A percentile compares a stretch with the other conserved stretches of the same genome.
phyloP scores from a whole-genome alignment of 2,329 filamentous ascomycete species.

The Cercospora citrullina region DNA sequence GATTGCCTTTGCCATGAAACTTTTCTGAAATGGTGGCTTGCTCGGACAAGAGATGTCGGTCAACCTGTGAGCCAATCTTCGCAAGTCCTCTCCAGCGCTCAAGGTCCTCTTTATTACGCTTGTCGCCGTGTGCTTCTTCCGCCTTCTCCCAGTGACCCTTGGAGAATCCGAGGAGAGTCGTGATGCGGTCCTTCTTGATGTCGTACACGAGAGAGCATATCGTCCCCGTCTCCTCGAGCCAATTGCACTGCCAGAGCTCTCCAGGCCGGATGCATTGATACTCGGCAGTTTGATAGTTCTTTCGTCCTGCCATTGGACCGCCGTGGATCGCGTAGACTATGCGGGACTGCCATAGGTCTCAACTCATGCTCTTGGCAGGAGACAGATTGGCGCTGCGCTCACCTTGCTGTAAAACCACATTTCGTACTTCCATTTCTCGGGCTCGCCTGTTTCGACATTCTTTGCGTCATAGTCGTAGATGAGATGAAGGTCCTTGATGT shows the following conservation, averaged over 20 bases:
- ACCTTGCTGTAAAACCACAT: slow-evolving; percentile 56
- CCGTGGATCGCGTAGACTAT: slow-evolving; percentile 62
- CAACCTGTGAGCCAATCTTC: slow-evolving; percentile 52
- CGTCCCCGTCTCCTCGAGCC: slow-evolving; percentile 62
- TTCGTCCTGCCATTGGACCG: slow-evolving; percentile 58
- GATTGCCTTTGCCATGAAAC: slow-evolving; percentile 52
- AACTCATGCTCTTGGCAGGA: background rate
- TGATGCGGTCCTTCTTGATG: slow-evolving; percentile 52
- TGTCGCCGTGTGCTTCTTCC: slow-evolving; percentile 56
- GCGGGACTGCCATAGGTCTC: slow-evolving; percentile 35
- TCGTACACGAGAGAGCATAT: slow-evolving; percentile 59
- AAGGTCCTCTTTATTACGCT: slow-evolving; percentile 54
- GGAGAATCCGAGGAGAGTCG: slow-evolving; percentile 56
- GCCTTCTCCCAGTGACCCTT: slow-evolving; percentile 57
- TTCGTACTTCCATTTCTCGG: slow-evolving; percentile 62
- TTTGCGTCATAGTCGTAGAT: slow-evolving; percentile 59
- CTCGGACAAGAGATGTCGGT: slow-evolving; percentile 55
- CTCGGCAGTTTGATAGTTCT: slow-evolving; percentile 56
- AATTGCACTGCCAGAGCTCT: slow-evolving; percentile 62
- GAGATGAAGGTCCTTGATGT: slow-evolving; percentile 56
- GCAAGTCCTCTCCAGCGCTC: slow-evolving; percentile 54
- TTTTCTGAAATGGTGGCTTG: slow-evolving; percentile 55
- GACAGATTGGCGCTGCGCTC: slow-evolving; percentile 41
- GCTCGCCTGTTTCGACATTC: slow-evolving; percentile 46
- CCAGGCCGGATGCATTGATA: slow-evolving; percentile 60